phyloP scores from a whole-genome alignment of 768 basidiomycete species.

The Psilocybe cubensis region DNA sequence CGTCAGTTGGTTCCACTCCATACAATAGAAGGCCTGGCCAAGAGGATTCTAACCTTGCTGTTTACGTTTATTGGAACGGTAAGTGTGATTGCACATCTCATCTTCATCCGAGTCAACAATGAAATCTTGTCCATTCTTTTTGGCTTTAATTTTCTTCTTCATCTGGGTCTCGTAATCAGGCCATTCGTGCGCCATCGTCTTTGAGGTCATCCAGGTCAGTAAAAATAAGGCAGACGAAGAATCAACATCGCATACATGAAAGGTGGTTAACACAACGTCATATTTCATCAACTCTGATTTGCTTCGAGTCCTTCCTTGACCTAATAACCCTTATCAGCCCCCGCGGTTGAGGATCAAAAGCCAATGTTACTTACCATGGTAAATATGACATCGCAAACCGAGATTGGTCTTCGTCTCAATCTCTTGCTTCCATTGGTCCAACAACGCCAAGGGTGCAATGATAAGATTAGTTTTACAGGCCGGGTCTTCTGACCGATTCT shows the following conservation, averaged over 20 bases:
- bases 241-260: conserved; percentile 30
- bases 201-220: background rate
- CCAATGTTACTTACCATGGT: conserved; percentile 50
- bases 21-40: background rate
- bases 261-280: conserved; percentile 68
- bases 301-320: conserved; percentile 47
- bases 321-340: conserved; percentile 23
- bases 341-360: conserved; percentile 2
- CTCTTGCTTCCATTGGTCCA: conserved; percentile 70
- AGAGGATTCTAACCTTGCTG: conserved; percentile 29
- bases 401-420: conserved; percentile 59
- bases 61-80: conserved; percentile 33
- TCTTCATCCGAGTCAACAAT: conserved; percentile 43
- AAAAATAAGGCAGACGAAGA: background rate
- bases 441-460: conserved; percentile 64
- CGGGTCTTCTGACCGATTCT: conserved; percentile 53
- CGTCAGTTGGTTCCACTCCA: background rate
- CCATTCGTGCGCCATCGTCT: conserved; percentile 66
- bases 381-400: conserved; percentile 54
- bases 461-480: conserved; percentile 68
- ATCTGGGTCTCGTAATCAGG: conserved; percentile 53
- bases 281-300: conserved; percentile 53
- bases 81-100: conserved; percentile 21
- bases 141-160: conserved; percentile 48
- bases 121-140: conserved; percentile 35